Evolutionary conservation across 805 yeast genomes (phyloP).

Genomic region (Metschnikowia picachoensis): DNA sequence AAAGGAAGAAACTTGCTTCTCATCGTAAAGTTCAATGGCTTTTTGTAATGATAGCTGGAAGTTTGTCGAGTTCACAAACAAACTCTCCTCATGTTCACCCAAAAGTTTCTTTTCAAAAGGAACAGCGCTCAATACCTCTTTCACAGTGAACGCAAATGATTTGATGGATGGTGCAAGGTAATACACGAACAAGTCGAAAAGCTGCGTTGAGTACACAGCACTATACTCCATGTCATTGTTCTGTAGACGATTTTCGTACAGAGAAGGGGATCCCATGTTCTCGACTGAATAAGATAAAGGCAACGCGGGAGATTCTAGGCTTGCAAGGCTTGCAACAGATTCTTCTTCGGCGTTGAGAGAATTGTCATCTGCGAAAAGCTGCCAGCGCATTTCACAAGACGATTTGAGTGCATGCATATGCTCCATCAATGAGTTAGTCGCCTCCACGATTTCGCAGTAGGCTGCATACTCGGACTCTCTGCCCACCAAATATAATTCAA

Average conservation of each 20-base stretch:
- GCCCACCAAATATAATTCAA: constrained; percentile 55
- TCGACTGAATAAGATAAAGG: constrained; percentile 28
- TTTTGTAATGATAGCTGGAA: constrained; percentile 44
- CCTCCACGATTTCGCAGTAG: constrained; percentile 45
- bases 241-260: constrained; percentile 18
- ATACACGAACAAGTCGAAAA: constrained; percentile 63
- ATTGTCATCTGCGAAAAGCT: constrained; percentile 37
- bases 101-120: constrained; percentile 44
- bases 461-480: constrained; percentile 49
- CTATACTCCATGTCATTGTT: constrained; percentile 18
- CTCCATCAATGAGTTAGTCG: constrained; percentile 48
- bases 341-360: constrained; percentile 13
- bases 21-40: constrained; percentile 54
- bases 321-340: constrained; percentile 23
- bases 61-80: constrained; percentile 40
- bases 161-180: constrained; percentile 71
- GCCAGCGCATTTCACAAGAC: constrained; percentile 66
- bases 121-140: constrained; percentile 54
- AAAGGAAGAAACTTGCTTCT: constrained; percentile 56
- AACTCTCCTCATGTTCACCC: constrained; percentile 21
- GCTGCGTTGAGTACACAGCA: constrained; percentile 36
- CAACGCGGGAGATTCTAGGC: constrained; percentile 18
- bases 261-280: constrained; percentile 18
- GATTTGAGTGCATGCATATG: constrained; percentile 65
- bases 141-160: constrained; percentile 60